These are phyloP conservation scores for Rosa lucieae DNA, from an alignment of 306 rosid species.

Conservation along the genomic window DNA sequence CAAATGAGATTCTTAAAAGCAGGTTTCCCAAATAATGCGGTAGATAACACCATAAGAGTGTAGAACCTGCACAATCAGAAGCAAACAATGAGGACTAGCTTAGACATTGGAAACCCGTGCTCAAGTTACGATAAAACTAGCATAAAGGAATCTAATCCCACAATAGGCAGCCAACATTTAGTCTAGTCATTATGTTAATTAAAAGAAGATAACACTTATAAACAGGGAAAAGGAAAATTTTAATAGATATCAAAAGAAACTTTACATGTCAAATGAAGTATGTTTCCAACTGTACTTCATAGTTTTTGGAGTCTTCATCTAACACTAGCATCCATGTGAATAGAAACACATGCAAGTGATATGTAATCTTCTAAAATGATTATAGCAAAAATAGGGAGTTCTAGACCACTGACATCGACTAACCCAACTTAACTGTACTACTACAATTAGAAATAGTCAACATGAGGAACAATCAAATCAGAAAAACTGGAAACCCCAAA, in stretches of 20 bases:
- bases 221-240: neutral
- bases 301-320: neutral
- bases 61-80: slow-evolving; percentile 72
- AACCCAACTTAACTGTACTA: neutral
- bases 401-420: neutral
- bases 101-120: neutral
- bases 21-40: slow-evolving; percentile 90
- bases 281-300: neutral
- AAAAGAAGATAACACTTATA: neutral
- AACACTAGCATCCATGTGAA: neutral
- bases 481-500: neutral
- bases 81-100: slow-evolving; percentile 9
- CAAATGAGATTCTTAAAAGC: slow-evolving; percentile 94
- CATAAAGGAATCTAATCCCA: neutral
- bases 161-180: neutral
- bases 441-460: neutral
- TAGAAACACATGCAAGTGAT: neutral
- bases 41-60: slow-evolving; percentile 92
- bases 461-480: neutral
- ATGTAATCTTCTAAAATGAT: neutral
- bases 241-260: neutral
- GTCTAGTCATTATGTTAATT: neutral
- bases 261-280: neutral
- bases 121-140: neutral
- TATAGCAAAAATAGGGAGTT: neutral